Evolutionary conservation across 2,329 filamentous ascomycete genomes (phyloP).

Genomic region (Aureobasidium sp.): DNA sequence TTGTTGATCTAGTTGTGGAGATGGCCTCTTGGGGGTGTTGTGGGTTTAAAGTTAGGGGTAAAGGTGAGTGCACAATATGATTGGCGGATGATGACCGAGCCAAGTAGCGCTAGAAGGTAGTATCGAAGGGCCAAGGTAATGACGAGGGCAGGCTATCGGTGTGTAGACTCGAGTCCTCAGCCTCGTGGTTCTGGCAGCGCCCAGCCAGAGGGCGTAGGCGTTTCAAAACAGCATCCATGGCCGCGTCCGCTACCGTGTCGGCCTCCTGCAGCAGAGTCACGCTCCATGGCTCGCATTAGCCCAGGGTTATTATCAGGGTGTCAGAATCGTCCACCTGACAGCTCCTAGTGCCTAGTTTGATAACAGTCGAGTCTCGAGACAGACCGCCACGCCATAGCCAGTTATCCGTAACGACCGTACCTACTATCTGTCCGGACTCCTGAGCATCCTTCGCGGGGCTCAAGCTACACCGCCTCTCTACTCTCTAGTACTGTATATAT

Average conservation of each 20-base stretch:
- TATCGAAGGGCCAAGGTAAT: neutral
- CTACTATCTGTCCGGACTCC: neutral
- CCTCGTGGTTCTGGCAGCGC: neutral
- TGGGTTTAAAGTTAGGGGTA: neutral
- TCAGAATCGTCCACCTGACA: slow-evolving; percentile 7
- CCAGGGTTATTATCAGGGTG: slow-evolving; percentile 1
- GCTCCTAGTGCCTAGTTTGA: slow-evolving; percentile 1
- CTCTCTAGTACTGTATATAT: neutral
- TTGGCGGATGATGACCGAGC: neutral
- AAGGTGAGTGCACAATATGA: neutral
- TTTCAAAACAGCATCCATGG: slow-evolving; percentile 10
- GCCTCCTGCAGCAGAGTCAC: neutral
- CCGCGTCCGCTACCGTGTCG: neutral
- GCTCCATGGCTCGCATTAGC: slow-evolving; percentile 1
- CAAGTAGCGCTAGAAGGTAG: neutral
- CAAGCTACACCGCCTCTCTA: neutral
- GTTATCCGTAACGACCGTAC: neutral
- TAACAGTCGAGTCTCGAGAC: slow-evolving; percentile 7
- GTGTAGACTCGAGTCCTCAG: neutral
- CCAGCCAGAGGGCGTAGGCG: neutral
- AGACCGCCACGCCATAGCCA: slow-evolving; percentile 1
- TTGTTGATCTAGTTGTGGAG: neutral
- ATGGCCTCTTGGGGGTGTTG: neutral
- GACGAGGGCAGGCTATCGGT: neutral
- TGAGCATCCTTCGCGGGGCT: neutral